Evolutionary conservation across 2,329 filamentous ascomycete genomes (phyloP), one percentile per base, ranked within the genome.

Genomic region (Metarhizium robertsii): DNA sequence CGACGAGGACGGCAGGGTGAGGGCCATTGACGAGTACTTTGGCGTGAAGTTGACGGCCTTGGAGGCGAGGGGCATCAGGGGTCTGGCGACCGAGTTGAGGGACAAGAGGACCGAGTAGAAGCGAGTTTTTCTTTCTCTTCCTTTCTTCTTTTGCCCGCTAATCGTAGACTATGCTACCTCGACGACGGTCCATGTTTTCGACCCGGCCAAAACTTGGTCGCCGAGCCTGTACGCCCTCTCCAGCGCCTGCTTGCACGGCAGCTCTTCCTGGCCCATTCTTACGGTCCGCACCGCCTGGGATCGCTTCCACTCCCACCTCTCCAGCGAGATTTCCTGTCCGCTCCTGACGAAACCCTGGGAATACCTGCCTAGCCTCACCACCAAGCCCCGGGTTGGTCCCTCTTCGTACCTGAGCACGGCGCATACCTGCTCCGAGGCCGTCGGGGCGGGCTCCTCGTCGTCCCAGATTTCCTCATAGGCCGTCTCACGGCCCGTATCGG

Each of bases 401-500:
- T 67, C 64, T 8, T 73, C 67, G 32, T 74, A 63, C 57, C 66
- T 63, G 43, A 80, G 62, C 36, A 83, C 77, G 2, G 71, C 60
- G 46, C 69, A 73, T 1, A 42, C 32, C 32, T 54, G 53, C 18
- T 20, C 42, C 2, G 42, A 20, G 7, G 11, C 51, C 1, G 20
- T 52, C 4, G 38, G 38, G 10, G 14, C 38, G 38, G 38, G 11
- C 4, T 40, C 14, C 14, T 40, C 38, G 38, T 40, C 38, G n/a
- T 25, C 49, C 13, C 53, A 32, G 18, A 43, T 45, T 0, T 90
- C 86, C 65, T 88, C 85, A 60, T 91, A 90, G 1, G 70, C 69
- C 10, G 75, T 76, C 43, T 75, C 66, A 1, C 62, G 46, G 0
- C 79, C 78, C 1, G 79, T 81, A 1, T 67, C 72, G 0, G 81